Evolutionary conservation across 495 filamentous ascomycete species (phyloP), one percentile per base, ranked within the genome.

Genomic region (Arthonia radiata): DNA sequence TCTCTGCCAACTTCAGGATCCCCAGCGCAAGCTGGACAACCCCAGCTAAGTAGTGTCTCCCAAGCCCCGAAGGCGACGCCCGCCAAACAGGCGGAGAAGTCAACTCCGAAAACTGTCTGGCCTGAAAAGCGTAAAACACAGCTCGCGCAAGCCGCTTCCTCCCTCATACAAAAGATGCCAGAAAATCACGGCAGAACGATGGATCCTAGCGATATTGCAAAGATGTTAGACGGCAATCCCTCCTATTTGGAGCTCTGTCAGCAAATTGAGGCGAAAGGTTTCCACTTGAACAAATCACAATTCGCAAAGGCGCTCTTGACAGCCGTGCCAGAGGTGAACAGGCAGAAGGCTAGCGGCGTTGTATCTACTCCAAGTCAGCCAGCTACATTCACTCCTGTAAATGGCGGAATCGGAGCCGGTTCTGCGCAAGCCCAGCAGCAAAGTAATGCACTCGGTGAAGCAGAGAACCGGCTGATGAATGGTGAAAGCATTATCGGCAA

Each of bases 171-270:
- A 16, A 15, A 34, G n/a, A 26, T 16, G n/a, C 34, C 33, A 2
- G 35, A 40, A 19, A 53, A 53, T 28, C 29, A 25, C 5, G 26
- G 26, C 12, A 40, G 30, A 8, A 32, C 18, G 2, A 17, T 44
- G 7, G 17, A 48, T 11, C 10, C 41, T n/a, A 37, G 48, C 3
- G 28, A 47, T 13, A 42, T 64, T 1, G 37, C 41, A 22, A 28
- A 28, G 5, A 40, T 64, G 15, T 34, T 64, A 12, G 41, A 60
- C 22, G 29, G 29, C 12, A 59, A 61, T 38, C 57, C 57, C 0
- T 51, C 45, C 11, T 64, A 64, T 37, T 43, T 42, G 27, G 47
- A 53, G 26, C 39, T 64, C 3, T 64, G 59, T 36, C 48, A 56
- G 31, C 34, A 39, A 17, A 37, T 64, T n/a, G 60, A 64, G 28